A percentile compares a stretch with the other conserved stretches of the same genome.
Conservation (phyloP, 441 rosid genomes). For the Pelargonium fulgidum region DNA sequence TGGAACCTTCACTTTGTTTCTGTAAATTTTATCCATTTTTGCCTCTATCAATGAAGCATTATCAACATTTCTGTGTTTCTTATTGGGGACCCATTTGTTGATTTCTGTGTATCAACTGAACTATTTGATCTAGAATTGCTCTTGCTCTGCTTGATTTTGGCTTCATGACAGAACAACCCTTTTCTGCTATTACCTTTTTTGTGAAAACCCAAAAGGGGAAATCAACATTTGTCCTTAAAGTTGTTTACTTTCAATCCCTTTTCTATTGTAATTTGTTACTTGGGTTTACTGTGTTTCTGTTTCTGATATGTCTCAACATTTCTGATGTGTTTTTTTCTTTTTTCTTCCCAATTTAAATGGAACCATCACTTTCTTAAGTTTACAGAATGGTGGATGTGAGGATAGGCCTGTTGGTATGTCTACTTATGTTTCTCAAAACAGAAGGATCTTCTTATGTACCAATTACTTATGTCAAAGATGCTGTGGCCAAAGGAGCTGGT, state of each 20-base stretch:
- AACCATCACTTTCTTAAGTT: constrained; percentile 4
- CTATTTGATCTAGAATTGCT: not conserved
- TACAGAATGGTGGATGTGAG: constrained; percentile 53
- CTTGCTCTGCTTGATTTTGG: not conserved
- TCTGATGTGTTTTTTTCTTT: not conserved
- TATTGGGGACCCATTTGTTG: not conserved
- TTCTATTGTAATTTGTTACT: not conserved
- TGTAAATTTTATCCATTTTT: too few relatives aligned
- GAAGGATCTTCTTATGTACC: constrained; percentile 40
- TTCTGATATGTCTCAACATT: not conserved
- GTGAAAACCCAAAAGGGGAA: too few relatives aligned
- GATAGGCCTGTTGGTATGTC: constrained; percentile 31
- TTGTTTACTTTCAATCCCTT: too few relatives aligned
- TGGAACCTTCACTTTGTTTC: too few relatives aligned
- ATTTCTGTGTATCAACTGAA: not conserved
- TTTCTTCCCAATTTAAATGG: not conserved
- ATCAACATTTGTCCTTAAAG: too few relatives aligned
- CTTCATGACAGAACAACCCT: not conserved
- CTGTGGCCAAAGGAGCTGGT: constrained; percentile 88
- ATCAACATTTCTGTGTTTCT: too few relatives aligned
- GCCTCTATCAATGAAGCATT: too few relatives aligned
- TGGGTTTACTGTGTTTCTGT: too few relatives aligned
- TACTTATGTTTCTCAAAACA: constrained; percentile 33
- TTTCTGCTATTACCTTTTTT: too few relatives aligned
- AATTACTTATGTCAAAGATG: constrained; percentile 53